A percentile compares a stretch with the other conserved stretches of the same genome.
Conservation (phyloP, 805 yeast species). For the Saccharomyces mikatae region DNA sequence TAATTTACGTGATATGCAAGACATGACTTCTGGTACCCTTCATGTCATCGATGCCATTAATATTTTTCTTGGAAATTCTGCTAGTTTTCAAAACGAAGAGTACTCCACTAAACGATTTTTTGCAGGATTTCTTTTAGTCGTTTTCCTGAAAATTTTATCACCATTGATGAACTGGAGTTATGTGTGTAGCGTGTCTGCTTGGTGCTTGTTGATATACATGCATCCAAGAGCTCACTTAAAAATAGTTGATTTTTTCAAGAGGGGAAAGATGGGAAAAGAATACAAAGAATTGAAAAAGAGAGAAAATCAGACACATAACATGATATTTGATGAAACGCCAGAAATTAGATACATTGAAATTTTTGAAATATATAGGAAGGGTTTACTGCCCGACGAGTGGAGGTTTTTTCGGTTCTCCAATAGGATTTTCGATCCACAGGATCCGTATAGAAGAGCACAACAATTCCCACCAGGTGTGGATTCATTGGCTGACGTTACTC, state of each 20-base stretch:
- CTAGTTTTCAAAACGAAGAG: slow-evolving; percentile 64
- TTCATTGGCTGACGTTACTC: slow-evolving; percentile 44
- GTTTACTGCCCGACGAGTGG: slow-evolving; percentile 55
- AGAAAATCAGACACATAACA: slow-evolving; percentile 12
- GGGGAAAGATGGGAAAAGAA: slow-evolving; percentile 12
- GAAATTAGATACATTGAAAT: slow-evolving; percentile 59
- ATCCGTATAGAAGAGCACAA: slow-evolving; percentile 38
- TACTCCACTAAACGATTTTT: slow-evolving; percentile 54
- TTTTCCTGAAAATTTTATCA: slow-evolving; percentile 36
- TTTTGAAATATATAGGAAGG: slow-evolving; percentile 65
- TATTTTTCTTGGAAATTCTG: slow-evolving; percentile 48
- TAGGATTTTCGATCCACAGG: slow-evolving; percentile 44
- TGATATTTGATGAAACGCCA: slow-evolving; percentile 52
- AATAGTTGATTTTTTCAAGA: slow-evolving; percentile 17
- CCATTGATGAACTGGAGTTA: slow-evolving; percentile 58
- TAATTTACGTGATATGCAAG: slow-evolving; percentile 70
- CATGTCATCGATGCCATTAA: slow-evolving; percentile 45
- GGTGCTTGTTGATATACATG: slow-evolving; percentile 44
- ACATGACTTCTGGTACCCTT: slow-evolving; percentile 48
- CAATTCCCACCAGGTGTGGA: slow-evolving; percentile 61
- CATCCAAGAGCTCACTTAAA: slow-evolving; percentile 49
- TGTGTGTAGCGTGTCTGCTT: slow-evolving; percentile 47
- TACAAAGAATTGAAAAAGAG: neutral
- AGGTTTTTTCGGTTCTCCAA: slow-evolving; percentile 49
- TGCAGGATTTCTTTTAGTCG: slow-evolving; percentile 32